Percentiles rank a stretch among this genome's conserved stretches.
Evolutionary conservation across 306 rosid genomes (phyloP).

Genomic region (Quillaja saponaria): DNA sequence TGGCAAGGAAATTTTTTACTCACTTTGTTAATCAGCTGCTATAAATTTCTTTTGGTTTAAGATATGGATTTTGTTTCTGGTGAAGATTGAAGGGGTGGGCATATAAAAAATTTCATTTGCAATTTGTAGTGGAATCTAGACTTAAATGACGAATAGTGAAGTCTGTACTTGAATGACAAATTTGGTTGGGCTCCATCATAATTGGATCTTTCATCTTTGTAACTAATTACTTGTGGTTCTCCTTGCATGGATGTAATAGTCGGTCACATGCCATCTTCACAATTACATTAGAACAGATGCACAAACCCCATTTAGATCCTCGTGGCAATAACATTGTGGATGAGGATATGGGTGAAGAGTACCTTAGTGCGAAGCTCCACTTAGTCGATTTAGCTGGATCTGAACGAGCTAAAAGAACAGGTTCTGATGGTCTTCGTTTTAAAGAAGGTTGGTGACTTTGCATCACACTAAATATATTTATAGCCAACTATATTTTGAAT

Average conservation of each 20-base stretch:
- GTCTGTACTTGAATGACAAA: conserved; percentile 18
- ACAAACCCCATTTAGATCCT: conserved; percentile 56
- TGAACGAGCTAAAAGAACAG: conserved; percentile 85
- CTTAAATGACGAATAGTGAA: conserved; percentile 6
- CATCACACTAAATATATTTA: conserved; percentile 9
- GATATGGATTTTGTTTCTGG: too few species aligned
- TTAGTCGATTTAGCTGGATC: conserved; percentile 93
- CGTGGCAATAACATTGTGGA: conserved; percentile 56
- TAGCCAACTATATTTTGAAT: neutral
- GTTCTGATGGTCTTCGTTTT: conserved; percentile 74
- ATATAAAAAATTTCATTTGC: conserved; percentile 3
- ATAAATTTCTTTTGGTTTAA: too few species aligned
- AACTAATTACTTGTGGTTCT: conserved; percentile 34
- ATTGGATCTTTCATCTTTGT: conserved; percentile 16
- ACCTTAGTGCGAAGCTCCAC: conserved; percentile 81
- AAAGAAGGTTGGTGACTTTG: conserved; percentile 59
- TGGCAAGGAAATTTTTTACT: neutral
- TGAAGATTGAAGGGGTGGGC: neutral
- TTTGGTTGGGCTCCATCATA: conserved; percentile 16
- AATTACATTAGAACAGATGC: conserved; percentile 80
- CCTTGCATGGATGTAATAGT: conserved; percentile 46
- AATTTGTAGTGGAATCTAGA: conserved; percentile 26
- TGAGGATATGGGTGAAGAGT: conserved; percentile 84
- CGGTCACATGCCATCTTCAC: conserved; percentile 96
- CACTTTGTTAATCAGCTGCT: too few species aligned